Evolutionary conservation across 768 basidiomycete genomes (phyloP).

Genomic region (Epithele typhae): DNA sequence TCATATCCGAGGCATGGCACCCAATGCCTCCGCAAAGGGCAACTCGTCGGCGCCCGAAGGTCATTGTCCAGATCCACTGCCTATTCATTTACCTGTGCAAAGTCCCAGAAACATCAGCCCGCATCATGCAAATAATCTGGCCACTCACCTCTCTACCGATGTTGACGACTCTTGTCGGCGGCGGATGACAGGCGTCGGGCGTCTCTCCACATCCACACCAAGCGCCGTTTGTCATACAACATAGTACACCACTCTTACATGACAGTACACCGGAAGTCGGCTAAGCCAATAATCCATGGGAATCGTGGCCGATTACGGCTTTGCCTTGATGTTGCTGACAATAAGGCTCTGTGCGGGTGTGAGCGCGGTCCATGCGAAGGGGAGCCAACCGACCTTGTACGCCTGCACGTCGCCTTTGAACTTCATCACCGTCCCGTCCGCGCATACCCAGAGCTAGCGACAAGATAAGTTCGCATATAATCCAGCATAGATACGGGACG

Average conservation of each 20-base stretch:
- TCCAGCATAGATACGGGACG: too few species aligned
- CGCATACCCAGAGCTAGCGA: constrained; percentile 86
- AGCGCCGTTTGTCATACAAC: background rate
- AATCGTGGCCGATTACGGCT: constrained; percentile 20
- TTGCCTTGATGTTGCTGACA: constrained; percentile 33
- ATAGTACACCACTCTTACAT: background rate
- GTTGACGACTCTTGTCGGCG: background rate
- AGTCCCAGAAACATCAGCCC: too few species aligned
- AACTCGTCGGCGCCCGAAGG: too few species aligned
- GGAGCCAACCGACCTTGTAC: constrained; percentile 64
- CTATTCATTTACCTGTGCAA: too few species aligned
- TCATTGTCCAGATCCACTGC: too few species aligned
- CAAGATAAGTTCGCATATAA: constrained; percentile 3
- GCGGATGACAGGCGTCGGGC: background rate
- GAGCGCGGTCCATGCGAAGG: background rate
- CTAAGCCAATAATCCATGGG: too few species aligned
- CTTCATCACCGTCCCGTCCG: constrained; percentile 73
- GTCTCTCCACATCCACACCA: background rate
- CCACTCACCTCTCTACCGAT: too few species aligned
- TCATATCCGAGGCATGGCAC: too few species aligned
- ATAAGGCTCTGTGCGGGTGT: constrained; percentile 55
- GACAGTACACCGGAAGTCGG: too few species aligned
- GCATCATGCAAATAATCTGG: too few species aligned
- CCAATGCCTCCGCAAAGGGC: too few species aligned
- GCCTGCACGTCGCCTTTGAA: constrained; percentile 88